Percentiles rank a stretch among this genome's conserved stretches.
Evolutionary conservation across 2,329 filamentous ascomycete genomes (phyloP).

Genomic region (Fusarium staphyleae): DNA sequence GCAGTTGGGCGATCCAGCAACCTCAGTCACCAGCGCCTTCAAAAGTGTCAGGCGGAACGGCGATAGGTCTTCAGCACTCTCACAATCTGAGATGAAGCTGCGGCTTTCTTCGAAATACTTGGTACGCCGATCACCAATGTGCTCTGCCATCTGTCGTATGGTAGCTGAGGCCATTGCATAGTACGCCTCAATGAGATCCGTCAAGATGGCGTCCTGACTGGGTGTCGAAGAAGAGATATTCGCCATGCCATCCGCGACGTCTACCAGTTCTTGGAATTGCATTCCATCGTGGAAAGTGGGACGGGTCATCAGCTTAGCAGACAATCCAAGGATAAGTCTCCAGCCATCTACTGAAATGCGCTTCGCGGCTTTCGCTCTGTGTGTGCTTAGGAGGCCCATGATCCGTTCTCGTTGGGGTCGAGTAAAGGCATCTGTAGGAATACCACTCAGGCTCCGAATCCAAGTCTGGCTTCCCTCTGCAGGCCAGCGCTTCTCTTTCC

Average conservation of each 20-base stretch:
- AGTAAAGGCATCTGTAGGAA: slow-evolving; percentile 51
- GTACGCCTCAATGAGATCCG: slow-evolving; percentile 47
- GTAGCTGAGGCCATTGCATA: slow-evolving; percentile 43
- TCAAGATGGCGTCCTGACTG: slow-evolving; percentile 36
- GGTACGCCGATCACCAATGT: slow-evolving; percentile 52
- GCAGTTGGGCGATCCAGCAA: slow-evolving; percentile 40
- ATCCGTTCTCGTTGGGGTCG: slow-evolving; percentile 54
- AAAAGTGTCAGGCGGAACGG: slow-evolving; percentile 48
- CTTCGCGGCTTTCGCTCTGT: slow-evolving; percentile 39
- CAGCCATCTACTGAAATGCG: slow-evolving; percentile 42
- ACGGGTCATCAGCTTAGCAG: slow-evolving; percentile 58
- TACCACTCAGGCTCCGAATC: slow-evolving; percentile 45
- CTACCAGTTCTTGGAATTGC: slow-evolving; percentile 49
- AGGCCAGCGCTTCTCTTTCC: slow-evolving; percentile 45
- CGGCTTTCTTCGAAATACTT: slow-evolving; percentile 48
- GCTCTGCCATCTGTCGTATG: slow-evolving; percentile 54
- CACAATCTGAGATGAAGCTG: slow-evolving; percentile 39
- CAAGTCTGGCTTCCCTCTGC: slow-evolving; percentile 40
- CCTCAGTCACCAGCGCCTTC: slow-evolving; percentile 44
- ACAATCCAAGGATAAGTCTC: slow-evolving; percentile 53
- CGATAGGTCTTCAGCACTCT: slow-evolving; percentile 33
- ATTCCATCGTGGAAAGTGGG: slow-evolving; percentile 60
- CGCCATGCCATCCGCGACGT: slow-evolving; percentile 46
- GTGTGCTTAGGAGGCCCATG: slow-evolving; percentile 46
- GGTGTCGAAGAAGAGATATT: slow-evolving; percentile 37